Conservation (phyloP, 2,329 filamentous ascomycete genomes). For the Penicillium sp. region DNA sequence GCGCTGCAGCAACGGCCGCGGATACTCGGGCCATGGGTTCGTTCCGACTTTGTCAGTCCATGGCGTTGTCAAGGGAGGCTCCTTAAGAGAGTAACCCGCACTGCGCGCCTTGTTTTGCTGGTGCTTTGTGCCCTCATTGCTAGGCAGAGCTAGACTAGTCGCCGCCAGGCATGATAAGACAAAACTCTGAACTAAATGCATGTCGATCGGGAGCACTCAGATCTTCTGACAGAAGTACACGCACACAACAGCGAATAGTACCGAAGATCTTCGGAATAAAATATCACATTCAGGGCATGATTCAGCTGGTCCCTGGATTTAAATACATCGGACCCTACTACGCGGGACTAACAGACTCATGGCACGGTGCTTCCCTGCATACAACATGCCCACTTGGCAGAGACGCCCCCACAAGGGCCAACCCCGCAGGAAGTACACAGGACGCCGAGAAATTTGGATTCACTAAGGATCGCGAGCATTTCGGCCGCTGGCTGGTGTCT, state of each 20-base stretch:
- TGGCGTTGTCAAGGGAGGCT: conserved; percentile 44
- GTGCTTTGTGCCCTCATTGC: neutral
- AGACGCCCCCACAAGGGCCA: conserved; percentile 12
- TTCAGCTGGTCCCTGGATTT: conserved; percentile 7
- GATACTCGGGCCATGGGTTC: conserved; percentile 53
- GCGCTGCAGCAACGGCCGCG: conserved; percentile 48
- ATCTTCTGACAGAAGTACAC: neutral
- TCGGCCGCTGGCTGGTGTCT: conserved; percentile 1
- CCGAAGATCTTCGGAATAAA: neutral
- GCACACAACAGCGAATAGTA: neutral
- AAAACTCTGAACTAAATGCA: conserved; percentile 16
- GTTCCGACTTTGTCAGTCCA: conserved; percentile 52
- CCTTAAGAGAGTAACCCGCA: conserved; percentile 39
- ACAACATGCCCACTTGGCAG: conserved; percentile 8
- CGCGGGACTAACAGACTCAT: neutral
- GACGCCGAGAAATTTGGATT: conserved; percentile 4
- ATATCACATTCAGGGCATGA: neutral
- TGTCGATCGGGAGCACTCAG: conserved; percentile 3
- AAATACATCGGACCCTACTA: conserved; percentile 5
- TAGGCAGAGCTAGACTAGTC: conserved; percentile 14
- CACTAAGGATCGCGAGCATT: neutral
- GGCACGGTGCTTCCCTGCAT: conserved; percentile 4
- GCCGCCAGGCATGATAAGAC: conserved; percentile 15
- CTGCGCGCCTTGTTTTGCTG: conserved; percentile 16
- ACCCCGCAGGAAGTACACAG: conserved; percentile 19